These are phyloP conservation scores for Phytophthora cactorum DNA, from an alignment of 352 stramenopile genomes.

Conservation along the genomic window DNA sequence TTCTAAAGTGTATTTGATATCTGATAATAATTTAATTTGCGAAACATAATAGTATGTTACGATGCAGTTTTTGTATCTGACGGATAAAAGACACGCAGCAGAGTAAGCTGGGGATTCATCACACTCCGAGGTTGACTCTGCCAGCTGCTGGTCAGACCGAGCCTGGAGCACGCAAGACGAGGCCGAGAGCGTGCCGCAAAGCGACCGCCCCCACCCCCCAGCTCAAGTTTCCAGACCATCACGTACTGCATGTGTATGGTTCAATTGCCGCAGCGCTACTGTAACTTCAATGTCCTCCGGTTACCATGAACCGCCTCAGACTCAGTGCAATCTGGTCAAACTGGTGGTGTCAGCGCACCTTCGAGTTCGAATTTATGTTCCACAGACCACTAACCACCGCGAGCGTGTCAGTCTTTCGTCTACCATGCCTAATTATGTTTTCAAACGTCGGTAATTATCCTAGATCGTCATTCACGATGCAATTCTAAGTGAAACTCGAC, in stretches of 20 bases:
- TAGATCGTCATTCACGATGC: background rate
- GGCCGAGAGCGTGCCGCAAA: constrained; percentile 23
- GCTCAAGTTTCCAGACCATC: constrained; percentile 4
- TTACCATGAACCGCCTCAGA: background rate
- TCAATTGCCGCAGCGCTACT: background rate
- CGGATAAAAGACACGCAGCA: background rate
- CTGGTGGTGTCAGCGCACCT: background rate
- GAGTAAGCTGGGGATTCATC: background rate
- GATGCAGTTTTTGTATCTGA: background rate
- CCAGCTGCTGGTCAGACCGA: constrained; percentile 23
- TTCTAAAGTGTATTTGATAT: too few species aligned
- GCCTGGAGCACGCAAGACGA: constrained; percentile 22
- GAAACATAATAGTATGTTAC: background rate
- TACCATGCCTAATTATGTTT: too few species aligned
- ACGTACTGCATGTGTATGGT: background rate
- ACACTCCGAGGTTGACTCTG: constrained; percentile 7
- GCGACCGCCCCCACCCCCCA: background rate
- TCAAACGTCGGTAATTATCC: too few species aligned
- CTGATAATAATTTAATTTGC: too few species aligned
- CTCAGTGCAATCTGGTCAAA: constrained; percentile 12
- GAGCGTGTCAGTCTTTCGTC: background rate
- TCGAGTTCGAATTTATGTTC: background rate
- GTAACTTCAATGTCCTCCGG: constrained; percentile 11
- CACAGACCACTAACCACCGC: constrained; percentile 12
- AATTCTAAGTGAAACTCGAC: background rate